Evolutionary conservation across 139 green algal genomes (phyloP).

Genomic region (Edaphochlamys debaryana): DNA sequence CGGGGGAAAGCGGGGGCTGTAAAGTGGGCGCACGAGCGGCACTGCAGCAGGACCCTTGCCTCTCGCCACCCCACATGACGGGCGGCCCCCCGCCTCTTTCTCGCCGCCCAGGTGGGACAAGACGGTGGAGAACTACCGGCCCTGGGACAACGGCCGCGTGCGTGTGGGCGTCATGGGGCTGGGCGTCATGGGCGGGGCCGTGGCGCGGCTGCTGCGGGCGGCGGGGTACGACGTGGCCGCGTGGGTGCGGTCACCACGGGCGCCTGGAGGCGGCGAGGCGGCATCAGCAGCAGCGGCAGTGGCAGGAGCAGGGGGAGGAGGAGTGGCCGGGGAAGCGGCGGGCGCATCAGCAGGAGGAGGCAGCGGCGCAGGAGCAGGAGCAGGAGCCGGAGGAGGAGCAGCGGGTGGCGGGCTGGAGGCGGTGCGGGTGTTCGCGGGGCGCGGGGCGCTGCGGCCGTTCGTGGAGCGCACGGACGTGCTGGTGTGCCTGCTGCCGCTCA

Average conservation of each 20-base stretch:
- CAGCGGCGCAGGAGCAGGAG: not conserved
- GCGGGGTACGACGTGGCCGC: slow-evolving; percentile 65
- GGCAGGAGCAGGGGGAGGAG: too few species aligned
- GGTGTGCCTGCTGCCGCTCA: slow-evolving; percentile 72
- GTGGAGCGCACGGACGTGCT: slow-evolving; percentile 56
- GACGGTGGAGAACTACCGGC: slow-evolving; percentile 35
- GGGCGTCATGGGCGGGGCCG: slow-evolving; percentile 59
- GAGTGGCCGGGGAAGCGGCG: too few species aligned
- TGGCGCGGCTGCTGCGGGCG: slow-evolving; percentile 26
- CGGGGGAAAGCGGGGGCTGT: too few species aligned
- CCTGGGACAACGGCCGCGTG: slow-evolving; percentile 35
- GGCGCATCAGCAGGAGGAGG: not conserved
- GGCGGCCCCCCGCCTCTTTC: too few species aligned
- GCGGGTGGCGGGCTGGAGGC: too few species aligned
- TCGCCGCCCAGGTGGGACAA: slow-evolving; percentile 36
- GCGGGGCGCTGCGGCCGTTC: slow-evolving; percentile 51
- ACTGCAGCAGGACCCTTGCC: too few species aligned
- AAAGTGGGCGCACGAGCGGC: too few species aligned
- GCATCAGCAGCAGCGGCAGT: too few species aligned
- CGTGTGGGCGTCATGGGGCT: slow-evolving; percentile 47
- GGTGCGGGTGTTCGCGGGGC: slow-evolving; percentile 35
- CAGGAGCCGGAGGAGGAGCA: too few species aligned
- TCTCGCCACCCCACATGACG: too few species aligned
- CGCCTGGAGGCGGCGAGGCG: too few species aligned
- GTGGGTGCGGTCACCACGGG: slow-evolving; percentile 51